Conservation (phyloP, 169 alveolate species). For the Plasmodium inui region DNA sequence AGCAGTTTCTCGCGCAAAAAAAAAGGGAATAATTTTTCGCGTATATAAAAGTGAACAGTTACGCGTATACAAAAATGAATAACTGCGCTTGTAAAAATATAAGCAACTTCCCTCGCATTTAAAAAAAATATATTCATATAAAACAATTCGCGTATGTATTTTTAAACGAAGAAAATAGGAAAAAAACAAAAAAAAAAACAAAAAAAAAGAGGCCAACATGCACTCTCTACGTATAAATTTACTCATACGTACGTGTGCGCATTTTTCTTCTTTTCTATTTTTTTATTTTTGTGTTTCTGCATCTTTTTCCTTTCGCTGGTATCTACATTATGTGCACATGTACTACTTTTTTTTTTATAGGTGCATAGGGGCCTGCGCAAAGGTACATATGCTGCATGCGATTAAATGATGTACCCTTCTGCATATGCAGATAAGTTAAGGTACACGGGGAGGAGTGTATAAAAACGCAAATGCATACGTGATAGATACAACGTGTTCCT, state of each 20-base stretch:
- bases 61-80: neutral
- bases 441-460: neutral
- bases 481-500: neutral
- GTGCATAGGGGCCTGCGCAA: constrained; percentile 5
- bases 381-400: neutral
- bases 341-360: neutral
- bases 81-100: neutral
- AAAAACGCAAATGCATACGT: neutral
- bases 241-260: constrained; percentile 3
- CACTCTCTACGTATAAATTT: neutral
- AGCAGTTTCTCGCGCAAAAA: neutral
- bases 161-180: neutral
- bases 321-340: neutral
- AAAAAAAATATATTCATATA: neutral
- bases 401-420: neutral
- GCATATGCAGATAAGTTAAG: neutral
- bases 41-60: neutral
- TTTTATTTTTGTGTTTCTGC: neutral
- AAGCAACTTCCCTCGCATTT: neutral
- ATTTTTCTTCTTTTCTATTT: neutral
- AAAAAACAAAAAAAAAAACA: neutral
- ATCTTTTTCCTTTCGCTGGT: constrained; percentile 4
- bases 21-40: neutral
- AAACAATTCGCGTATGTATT: neutral
- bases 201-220: neutral